Evolutionary conservation across 441 rosid species (phyloP).

Genomic region (Populus tomentosa): DNA sequence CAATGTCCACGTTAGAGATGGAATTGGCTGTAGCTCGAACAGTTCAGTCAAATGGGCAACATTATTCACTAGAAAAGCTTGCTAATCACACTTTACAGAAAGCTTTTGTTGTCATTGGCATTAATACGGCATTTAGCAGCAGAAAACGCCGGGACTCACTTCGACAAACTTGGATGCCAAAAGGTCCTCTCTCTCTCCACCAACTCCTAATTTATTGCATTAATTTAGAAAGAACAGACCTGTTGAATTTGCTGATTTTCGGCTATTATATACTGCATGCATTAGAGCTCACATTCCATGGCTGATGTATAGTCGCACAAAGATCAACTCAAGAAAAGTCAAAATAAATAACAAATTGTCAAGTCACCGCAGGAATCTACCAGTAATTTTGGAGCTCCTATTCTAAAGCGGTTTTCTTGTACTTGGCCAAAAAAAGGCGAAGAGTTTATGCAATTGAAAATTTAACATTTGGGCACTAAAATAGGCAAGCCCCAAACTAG

Average conservation of each 20-base stretch:
- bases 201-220: not conserved
- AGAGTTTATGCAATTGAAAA: no score
- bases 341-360: not conserved
- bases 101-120: slow-evolving; percentile 79
- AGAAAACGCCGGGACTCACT: slow-evolving; percentile 71
- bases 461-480: not conserved
- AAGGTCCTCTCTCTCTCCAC: slow-evolving; percentile 23
- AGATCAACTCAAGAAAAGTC: not conserved
- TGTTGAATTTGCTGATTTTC: not conserved
- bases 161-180: slow-evolving; percentile 81
- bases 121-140: slow-evolving; percentile 25
- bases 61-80: slow-evolving; percentile 6
- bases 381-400: not conserved
- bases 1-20: slow-evolving; percentile 63
- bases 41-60: slow-evolving; percentile 19
- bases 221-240: not conserved
- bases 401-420: not conserved
- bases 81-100: slow-evolving; percentile 43
- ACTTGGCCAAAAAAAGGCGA: not conserved
- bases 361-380: not conserved
- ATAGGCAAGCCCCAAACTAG: not conserved
- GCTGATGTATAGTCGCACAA: not conserved
- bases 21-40: slow-evolving; percentile 50
- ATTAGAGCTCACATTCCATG: not conserved
- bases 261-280: not conserved